Percentiles rank a stretch among this genome's conserved stretches.
Evolutionary conservation across 2,329 filamentous ascomycete genomes (phyloP).

Genomic region (Dothideomycetes sp.): DNA sequence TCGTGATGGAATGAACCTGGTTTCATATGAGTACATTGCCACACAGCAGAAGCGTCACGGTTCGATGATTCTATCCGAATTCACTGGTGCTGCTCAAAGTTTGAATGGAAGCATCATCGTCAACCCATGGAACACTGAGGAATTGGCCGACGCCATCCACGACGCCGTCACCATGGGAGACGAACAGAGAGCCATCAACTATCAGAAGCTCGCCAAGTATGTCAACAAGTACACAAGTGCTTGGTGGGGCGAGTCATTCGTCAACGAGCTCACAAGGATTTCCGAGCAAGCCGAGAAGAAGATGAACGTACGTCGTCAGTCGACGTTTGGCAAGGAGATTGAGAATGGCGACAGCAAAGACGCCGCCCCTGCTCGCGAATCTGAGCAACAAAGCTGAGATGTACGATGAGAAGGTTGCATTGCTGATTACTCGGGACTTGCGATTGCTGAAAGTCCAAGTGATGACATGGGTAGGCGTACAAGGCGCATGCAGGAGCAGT

Average conservation of each 20-base stretch:
- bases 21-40: constrained; percentile 97
- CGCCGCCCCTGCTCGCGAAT: too few relatives aligned
- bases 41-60: constrained; percentile 85
- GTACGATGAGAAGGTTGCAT: too few relatives aligned
- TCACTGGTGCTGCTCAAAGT: constrained; percentile 89
- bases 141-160: constrained; percentile 84
- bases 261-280: constrained; percentile 64
- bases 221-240: constrained; percentile 95
- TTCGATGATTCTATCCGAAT: constrained; percentile 90
- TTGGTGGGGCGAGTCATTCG: constrained; percentile 94
- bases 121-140: constrained; percentile 98
- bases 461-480: too few relatives aligned
- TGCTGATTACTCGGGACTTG: too few relatives aligned
- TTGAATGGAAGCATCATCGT: constrained; percentile 89
- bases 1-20: constrained; percentile 98
- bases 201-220: constrained; percentile 85
- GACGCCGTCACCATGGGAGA: constrained; percentile 95
- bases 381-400: too few relatives aligned
- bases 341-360: background rate
- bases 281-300: constrained; percentile 44
- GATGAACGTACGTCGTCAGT: constrained; percentile 30
- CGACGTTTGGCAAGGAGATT: background rate
- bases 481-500: too few relatives aligned
- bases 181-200: constrained; percentile 78
- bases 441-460: too few relatives aligned